Evolutionary conservation across 2,329 filamentous ascomycete species (phyloP).

Genomic region (Lachnellula arida): DNA sequence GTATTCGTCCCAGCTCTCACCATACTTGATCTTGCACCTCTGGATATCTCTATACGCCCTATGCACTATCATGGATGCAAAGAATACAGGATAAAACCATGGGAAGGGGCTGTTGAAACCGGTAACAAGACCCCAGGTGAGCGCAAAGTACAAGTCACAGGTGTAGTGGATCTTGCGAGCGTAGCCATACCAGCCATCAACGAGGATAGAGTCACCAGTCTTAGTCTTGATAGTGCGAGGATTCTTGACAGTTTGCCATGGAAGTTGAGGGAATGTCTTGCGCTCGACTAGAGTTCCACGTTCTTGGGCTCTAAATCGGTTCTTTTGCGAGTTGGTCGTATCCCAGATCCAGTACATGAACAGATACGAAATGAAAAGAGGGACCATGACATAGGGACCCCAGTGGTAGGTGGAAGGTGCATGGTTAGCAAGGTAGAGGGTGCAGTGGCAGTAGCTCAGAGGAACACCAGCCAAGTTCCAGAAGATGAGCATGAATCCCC

Average conservation of each 20-base stretch:
- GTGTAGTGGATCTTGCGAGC: slow-evolving; percentile 80
- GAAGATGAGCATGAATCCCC: slow-evolving; percentile 97
- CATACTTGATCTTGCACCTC: slow-evolving; percentile 72
- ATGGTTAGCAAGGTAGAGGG: slow-evolving; percentile 82
- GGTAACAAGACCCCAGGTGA: slow-evolving; percentile 75
- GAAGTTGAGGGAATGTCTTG: slow-evolving; percentile 84
- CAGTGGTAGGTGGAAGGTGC: slow-evolving; percentile 68
- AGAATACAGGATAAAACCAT: slow-evolving; percentile 87
- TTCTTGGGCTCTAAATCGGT: slow-evolving; percentile 79
- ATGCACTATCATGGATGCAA: slow-evolving; percentile 73
- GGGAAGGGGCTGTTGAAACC: slow-evolving; percentile 79
- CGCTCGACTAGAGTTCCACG: slow-evolving; percentile 65
- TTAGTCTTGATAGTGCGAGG: slow-evolving; percentile 71
- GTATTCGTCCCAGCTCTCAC: slow-evolving; percentile 77
- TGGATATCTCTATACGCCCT: slow-evolving; percentile 71
- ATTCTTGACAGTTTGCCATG: slow-evolving; percentile 78
- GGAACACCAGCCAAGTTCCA: slow-evolving; percentile 94
- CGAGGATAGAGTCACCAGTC: slow-evolving; percentile 70
- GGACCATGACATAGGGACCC: slow-evolving; percentile 62
- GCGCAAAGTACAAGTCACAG: slow-evolving; percentile 72
- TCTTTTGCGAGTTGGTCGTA: slow-evolving; percentile 89
- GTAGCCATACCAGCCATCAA: slow-evolving; percentile 80
- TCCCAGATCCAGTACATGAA: slow-evolving; percentile 91
- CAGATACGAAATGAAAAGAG: slow-evolving; percentile 67
- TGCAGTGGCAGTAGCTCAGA: slow-evolving; percentile 89